phyloP scores from a whole-genome alignment of 306 rosid species.

The Parietaria judaica region DNA sequence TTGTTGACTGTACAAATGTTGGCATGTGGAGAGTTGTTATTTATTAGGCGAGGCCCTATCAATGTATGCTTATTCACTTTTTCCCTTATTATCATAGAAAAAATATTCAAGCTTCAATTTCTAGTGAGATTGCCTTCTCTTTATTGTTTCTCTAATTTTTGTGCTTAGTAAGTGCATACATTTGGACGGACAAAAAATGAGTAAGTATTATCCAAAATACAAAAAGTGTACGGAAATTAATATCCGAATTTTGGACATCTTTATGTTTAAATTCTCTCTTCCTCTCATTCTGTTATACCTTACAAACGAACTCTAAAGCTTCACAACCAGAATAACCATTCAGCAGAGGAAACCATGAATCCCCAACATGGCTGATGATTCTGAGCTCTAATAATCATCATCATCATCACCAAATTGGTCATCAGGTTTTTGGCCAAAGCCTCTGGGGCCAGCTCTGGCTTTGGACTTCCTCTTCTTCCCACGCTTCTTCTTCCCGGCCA shows the following conservation, averaged over 20 bases:
- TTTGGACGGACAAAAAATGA: too few relatives aligned
- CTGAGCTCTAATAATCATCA: neutral
- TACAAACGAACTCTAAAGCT: too few relatives aligned
- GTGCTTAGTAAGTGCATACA: too few relatives aligned
- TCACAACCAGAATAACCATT: too few relatives aligned
- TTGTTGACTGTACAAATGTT: conserved; percentile 71
- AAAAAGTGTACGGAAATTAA: too few relatives aligned
- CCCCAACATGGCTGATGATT: too few relatives aligned
- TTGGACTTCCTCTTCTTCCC: conserved; percentile 48
- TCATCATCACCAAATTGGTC: conserved; percentile 10
- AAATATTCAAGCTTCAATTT: conserved; percentile 26
- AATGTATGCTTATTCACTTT: conserved; percentile 46
- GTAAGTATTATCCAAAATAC: too few relatives aligned
- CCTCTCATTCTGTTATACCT: too few relatives aligned
- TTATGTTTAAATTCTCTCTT: too few relatives aligned
- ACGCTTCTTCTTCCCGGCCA: conserved; percentile 26
- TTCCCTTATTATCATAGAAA: conserved; percentile 14
- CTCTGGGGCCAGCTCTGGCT: conserved; percentile 64
- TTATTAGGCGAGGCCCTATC: conserved; percentile 50
- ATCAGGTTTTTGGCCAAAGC: conserved; percentile 67
- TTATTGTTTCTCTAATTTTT: too few relatives aligned
- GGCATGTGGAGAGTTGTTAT: conserved; percentile 59
- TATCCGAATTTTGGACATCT: too few relatives aligned
- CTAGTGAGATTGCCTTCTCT: conserved; percentile 6
- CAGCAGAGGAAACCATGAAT: too few relatives aligned